Conservation (phyloP, 2,329 filamentous ascomycete genomes). For the Colletotrichum chlorophyti region DNA sequence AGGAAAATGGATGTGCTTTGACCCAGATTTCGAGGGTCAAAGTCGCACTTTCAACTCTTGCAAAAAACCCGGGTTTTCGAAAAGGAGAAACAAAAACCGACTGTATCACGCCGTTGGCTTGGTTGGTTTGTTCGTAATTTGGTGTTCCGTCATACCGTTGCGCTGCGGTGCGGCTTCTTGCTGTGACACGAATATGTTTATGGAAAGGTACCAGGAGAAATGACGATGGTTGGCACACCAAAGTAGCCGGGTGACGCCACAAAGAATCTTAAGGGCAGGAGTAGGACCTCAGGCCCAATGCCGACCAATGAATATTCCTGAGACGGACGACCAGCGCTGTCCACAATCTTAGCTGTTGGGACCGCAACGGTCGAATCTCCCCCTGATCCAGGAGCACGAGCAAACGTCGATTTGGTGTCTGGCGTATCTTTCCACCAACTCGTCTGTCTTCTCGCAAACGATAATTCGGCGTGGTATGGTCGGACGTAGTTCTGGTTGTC, state of each 20-base stretch:
- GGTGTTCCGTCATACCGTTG: constrained; percentile 11
- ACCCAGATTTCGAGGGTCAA: neutral
- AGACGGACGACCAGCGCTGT: constrained; percentile 23
- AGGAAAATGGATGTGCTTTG: constrained; percentile 7
- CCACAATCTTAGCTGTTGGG: constrained; percentile 14
- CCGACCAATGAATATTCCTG: constrained; percentile 9
- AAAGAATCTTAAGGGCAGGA: neutral
- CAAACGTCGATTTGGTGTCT: neutral
- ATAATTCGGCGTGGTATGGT: neutral
- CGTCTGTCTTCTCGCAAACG: neutral
- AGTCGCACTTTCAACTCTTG: neutral
- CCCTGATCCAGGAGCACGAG: neutral
- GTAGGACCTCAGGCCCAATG: neutral
- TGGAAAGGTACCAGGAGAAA: constrained; percentile 12
- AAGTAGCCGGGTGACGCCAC: constrained; percentile 22
- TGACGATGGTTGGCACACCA: constrained; percentile 14
- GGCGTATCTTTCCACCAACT: neutral
- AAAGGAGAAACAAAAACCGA: constrained; percentile 5
- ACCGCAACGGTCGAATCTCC: neutral
- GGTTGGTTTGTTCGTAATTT: neutral
- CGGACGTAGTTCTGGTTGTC: neutral
- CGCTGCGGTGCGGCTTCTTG: constrained; percentile 5
- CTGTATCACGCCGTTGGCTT: neutral
- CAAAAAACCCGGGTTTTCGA: too few relatives aligned
- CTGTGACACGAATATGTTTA: constrained; percentile 14